phyloP scores from a whole-genome alignment of 2,329 filamentous ascomycete species.

The Apiospora aurea region DNA sequence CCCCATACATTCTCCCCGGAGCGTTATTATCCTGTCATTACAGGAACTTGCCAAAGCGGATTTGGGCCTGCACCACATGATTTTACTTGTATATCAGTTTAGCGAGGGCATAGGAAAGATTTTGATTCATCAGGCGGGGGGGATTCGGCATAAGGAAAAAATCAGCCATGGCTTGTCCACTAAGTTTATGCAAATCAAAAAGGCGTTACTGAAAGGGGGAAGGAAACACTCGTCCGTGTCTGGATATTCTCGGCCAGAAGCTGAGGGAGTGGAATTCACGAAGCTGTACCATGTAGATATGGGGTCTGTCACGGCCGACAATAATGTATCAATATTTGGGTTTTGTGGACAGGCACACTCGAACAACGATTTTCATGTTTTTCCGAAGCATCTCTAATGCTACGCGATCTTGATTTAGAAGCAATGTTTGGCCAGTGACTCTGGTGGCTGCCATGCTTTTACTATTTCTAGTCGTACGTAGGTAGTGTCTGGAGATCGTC shows the following conservation, averaged over 20 bases:
- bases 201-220: not conserved
- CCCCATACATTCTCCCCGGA: slow-evolving; percentile 12
- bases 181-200: slow-evolving; percentile 11
- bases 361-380: not conserved
- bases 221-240: not conserved
- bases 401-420: not conserved
- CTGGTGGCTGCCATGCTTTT: not conserved
- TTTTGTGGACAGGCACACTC: not conserved
- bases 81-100: slow-evolving; percentile 16
- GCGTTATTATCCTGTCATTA: slow-evolving; percentile 14
- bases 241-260: slow-evolving; percentile 8
- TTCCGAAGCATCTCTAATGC: not conserved
- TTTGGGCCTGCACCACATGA: slow-evolving; percentile 14
- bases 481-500: not conserved
- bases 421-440: not conserved
- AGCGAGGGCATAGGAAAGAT: slow-evolving; percentile 12
- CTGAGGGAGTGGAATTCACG: not conserved
- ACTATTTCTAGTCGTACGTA: not conserved
- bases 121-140: slow-evolving; percentile 1
- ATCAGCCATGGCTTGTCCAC: not conserved
- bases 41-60: slow-evolving; percentile 8
- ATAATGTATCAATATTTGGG: slow-evolving; percentile 35
- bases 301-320: slow-evolving; percentile 26
- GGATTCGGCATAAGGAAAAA: not conserved
- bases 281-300: slow-evolving; percentile 34